Evolutionary conservation across 352 stramenopile species (phyloP), one percentile per base, ranked within the genome.

Genomic region (Globisporangium paroecandrum): DNA sequence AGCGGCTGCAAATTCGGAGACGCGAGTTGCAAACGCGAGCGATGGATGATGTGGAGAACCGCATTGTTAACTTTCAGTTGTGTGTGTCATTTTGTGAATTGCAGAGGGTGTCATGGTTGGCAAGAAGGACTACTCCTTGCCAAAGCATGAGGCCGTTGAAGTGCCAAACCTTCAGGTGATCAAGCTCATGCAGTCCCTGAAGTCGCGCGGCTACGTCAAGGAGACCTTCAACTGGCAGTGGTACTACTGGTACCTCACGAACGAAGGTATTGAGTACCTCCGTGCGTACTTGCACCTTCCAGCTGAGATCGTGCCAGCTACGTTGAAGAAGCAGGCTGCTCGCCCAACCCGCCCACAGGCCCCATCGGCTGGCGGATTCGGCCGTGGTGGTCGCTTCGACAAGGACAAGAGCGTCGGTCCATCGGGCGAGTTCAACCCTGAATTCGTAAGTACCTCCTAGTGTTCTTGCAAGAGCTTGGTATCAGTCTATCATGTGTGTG

Each of bases 221-320:
- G 90, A 99, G 83, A 99, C 97, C 65, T 99, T 99, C 92, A 98
- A 97, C 79, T 99, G 98, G 98, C 97, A 99, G 85, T 98, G 98
- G 87, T 98, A 98, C 82, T 99, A 99, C 95, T 99, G 96, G 88
- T 99, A 99, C 90, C 89, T 99, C 59, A 99, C 97, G 56, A 96
- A 98, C 75, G 97, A 99, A 77, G 98, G 98, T 72, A 99, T 99
- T 76, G 96, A 99, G 74, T 99, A 99, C 91, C 90, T 99, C 6
- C 89, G 98, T 68, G 89, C 95, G 68, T 99, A 99, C 88, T 79
- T 99, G 67, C 96, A 98, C 77, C 83, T 99, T 59, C 97, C 98
- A 64, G 88, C 95, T 51, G 97, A 99, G 85, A 99, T 99, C 87
- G 97, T 99, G 57, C 98, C 98, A 68, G 93, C 92, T 55, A 99